Evolutionary conservation across 371 early-diverging fungal species (phyloP).

Genomic region (Circinella minor): DNA sequence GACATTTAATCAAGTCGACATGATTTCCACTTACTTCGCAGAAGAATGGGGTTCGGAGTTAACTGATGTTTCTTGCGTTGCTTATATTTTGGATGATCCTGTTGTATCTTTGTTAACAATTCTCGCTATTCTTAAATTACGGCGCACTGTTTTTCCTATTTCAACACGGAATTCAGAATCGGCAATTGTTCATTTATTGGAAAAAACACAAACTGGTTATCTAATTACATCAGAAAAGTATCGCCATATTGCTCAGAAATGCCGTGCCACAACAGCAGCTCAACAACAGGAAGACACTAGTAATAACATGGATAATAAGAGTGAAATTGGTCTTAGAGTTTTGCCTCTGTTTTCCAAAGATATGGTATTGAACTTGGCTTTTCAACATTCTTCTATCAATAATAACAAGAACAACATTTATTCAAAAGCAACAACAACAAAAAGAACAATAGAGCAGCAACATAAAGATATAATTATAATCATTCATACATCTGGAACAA

Average conservation of each 20-base stretch:
- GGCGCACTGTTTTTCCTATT: conserved; percentile 15
- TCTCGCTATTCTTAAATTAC: conserved; percentile 32
- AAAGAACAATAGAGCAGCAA: neutral
- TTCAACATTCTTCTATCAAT: neutral
- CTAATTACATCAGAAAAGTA: neutral
- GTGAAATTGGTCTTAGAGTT: too few species aligned
- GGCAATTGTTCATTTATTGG: conserved; percentile 20
- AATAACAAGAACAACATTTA: neutral
- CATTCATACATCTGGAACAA: conserved; percentile 28
- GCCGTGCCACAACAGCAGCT: neutral
- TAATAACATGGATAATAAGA: too few species aligned
- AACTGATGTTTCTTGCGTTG: conserved; percentile 5
- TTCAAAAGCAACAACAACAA: neutral
- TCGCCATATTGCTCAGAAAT: neutral
- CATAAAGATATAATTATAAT: neutral
- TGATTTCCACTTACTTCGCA: conserved; percentile 30
- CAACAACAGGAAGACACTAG: neutral
- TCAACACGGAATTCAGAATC: conserved; percentile 35
- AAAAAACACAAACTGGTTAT: neutral
- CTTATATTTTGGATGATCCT: conserved; percentile 21
- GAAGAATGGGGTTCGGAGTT: conserved; percentile 12
- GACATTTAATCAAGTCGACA: conserved; percentile 29
- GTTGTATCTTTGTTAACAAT: conserved; percentile 19
- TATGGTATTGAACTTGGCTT: neutral
- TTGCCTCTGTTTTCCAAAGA: too few species aligned